These are phyloP conservation scores for Pinus albicaulis DNA, from an alignment of 75 land plant species.

Conservation along the genomic window DNA sequence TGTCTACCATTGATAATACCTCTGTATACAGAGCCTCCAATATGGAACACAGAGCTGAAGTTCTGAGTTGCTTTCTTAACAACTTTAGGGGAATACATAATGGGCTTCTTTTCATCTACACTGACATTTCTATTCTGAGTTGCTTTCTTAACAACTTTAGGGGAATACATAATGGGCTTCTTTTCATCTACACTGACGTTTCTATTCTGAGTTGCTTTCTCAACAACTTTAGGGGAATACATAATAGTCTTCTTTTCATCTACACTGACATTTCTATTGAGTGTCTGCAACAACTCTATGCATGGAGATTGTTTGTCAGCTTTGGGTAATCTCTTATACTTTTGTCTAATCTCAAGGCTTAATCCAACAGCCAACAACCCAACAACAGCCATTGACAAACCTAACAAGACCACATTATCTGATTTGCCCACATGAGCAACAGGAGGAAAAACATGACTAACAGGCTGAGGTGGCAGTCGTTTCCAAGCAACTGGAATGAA, in stretches of 20 bases:
- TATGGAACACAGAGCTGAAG: constrained; percentile 18
- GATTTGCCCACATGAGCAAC: background rate
- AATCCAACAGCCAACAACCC: constrained; percentile 5
- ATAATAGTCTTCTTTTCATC: constrained; percentile 12
- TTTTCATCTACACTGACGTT: background rate
- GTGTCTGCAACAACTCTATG: background rate
- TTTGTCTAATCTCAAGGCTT: background rate
- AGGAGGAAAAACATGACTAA: background rate
- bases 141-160: constrained; percentile 29
- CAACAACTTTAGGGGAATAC: constrained; percentile 30
- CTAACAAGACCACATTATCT: background rate
- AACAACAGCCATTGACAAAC: background rate
- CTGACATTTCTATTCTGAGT: constrained; percentile 15
- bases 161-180: constrained; percentile 26
- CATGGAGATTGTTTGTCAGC: constrained; percentile 3
- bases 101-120: constrained; percentile 11
- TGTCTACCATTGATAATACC: constrained; percentile 23
- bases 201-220: constrained; percentile 35
- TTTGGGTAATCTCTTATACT: background rate
- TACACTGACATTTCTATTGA: background rate
- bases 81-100: constrained; percentile 27
- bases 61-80: constrained; percentile 33
- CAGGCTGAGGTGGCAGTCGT: constrained; percentile 18
- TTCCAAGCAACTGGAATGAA: constrained; percentile 32
- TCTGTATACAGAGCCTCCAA: constrained; percentile 45